These are phyloP conservation scores for Claviceps fusiformis DNA, from an alignment of 2,329 filamentous ascomycete genomes.

Conservation along the genomic window DNA sequence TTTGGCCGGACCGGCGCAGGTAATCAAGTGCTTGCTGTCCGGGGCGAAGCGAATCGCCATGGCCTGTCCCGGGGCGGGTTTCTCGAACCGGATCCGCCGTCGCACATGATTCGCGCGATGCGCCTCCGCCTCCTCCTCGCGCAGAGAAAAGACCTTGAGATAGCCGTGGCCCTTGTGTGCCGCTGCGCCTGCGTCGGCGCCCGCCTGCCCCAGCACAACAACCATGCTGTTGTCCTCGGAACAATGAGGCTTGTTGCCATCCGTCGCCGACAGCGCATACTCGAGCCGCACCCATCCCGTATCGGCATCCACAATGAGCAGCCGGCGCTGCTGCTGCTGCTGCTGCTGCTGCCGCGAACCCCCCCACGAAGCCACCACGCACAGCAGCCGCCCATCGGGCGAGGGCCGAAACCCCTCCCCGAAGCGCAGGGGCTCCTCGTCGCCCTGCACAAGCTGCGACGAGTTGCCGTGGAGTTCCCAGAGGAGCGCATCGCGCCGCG, in stretches of 20 bases:
- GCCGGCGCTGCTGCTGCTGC: background rate
- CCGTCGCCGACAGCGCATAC: background rate
- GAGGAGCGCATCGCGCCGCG: slow-evolving; percentile 1
- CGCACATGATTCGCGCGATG: background rate
- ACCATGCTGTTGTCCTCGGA: slow-evolving; percentile 4
- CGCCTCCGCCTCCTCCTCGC: background rate
- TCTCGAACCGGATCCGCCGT: background rate
- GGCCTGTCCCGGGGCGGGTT: slow-evolving; percentile 1
- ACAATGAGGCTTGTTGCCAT: slow-evolving; percentile 3
- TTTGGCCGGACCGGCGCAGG: slow-evolving; percentile 2
- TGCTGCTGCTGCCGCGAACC: background rate
- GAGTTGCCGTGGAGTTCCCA: slow-evolving; percentile 6
- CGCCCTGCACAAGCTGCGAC: slow-evolving; percentile 3
- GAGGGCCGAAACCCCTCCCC: slow-evolving; percentile 2
- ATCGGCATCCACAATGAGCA: slow-evolving; percentile 2
- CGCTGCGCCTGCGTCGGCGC: background rate
- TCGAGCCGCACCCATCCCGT: slow-evolving; percentile 4
- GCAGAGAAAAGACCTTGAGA: background rate
- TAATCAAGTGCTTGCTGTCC: slow-evolving; percentile 3
- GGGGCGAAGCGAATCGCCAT: slow-evolving; percentile 4
- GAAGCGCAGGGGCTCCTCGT: slow-evolving; percentile 3
- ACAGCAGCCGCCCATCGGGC: slow-evolving; percentile 4
- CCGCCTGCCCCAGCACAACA: background rate
- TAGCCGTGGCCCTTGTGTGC: background rate
- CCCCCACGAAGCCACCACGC: slow-evolving; percentile 1